A percentile compares a stretch with the other conserved stretches of the same genome.
Conservation (phyloP, 805 yeast species). For the Wickerhamiella dianesei region DNA sequence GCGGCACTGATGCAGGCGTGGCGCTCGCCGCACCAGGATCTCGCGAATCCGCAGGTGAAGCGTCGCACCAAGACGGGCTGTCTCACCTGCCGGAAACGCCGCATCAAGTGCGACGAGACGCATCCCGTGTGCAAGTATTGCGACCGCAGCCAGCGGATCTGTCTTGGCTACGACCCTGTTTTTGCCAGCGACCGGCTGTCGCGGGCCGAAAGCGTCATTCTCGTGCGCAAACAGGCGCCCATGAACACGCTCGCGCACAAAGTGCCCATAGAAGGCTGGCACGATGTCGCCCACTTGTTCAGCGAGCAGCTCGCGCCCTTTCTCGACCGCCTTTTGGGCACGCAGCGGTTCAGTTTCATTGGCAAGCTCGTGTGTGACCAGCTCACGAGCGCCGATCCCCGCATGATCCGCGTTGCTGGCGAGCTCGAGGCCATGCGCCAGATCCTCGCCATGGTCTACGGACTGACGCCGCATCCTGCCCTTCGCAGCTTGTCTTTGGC, state of each 20-base stretch:
- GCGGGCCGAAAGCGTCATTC: conserved; percentile 5
- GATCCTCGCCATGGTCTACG: conserved; percentile 15
- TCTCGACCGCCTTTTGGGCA: conserved; percentile 20
- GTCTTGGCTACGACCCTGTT: conserved; percentile 49
- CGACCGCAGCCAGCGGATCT: conserved; percentile 47
- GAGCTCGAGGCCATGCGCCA: conserved; percentile 25
- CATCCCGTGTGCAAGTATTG: conserved; percentile 60
- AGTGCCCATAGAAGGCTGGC: conserved; percentile 14
- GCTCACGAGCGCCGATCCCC: conserved; percentile 5
- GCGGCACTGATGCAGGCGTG: conserved; percentile 1
- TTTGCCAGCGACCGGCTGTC: conserved; percentile 13
- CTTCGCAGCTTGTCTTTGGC: conserved; percentile 10
- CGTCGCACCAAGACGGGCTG: conserved; percentile 65
- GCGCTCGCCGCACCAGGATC: conserved; percentile 1
- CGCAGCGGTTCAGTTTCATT: conserved; percentile 15
- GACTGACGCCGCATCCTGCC: conserved; percentile 8
- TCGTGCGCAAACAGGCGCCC: conserved; percentile 5
- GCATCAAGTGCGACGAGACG: conserved; percentile 65
- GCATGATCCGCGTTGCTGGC: conserved; percentile 18
- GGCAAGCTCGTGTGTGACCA: conserved; percentile 8
- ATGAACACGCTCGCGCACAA: conserved; percentile 5
- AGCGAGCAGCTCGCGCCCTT: conserved; percentile 16
- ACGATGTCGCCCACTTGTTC: conserved; percentile 16
- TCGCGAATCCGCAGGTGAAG: conserved; percentile 25
- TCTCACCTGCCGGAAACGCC: conserved; percentile 53